Conservation (phyloP, 2,329 filamentous ascomycete genomes). For the Fusarium musae region DNA sequence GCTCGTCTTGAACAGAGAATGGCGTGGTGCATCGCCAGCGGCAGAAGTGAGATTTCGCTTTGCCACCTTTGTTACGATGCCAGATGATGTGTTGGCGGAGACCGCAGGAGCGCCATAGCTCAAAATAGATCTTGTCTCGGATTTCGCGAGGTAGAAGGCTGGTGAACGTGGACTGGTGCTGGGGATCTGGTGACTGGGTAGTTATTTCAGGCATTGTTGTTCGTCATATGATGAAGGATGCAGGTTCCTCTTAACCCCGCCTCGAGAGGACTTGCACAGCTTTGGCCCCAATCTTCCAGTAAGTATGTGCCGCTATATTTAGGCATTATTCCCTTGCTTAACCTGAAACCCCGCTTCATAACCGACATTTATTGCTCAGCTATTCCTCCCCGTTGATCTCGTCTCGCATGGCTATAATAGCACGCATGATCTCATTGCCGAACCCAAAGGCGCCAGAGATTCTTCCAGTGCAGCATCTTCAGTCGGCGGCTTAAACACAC, state of each 20-base stretch:
- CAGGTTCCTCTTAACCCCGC: neutral
- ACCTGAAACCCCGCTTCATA: too few species aligned
- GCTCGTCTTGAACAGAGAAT: slow-evolving; percentile 3
- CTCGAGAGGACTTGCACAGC: neutral
- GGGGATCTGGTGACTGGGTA: neutral
- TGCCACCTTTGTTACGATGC: neutral
- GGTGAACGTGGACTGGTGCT: neutral
- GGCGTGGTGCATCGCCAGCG: slow-evolving; percentile 9
- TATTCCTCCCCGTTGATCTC: too few species aligned
- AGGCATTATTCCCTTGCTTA: neutral
- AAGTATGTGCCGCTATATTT: neutral
- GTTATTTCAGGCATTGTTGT: neutral
- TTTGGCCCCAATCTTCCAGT: neutral
- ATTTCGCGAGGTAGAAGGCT: neutral
- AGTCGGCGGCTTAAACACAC: too few species aligned
- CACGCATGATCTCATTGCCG: too few species aligned
- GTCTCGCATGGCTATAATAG: too few species aligned
- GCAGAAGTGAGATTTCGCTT: slow-evolving; percentile 6
- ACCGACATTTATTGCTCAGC: too few species aligned
- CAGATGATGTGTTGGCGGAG: slow-evolving; percentile 13
- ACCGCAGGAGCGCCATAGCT: slow-evolving; percentile 7
- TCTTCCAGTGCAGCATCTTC: neutral
- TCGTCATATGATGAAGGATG: neutral
- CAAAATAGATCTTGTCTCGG: neutral
- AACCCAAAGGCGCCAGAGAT: neutral